Base-by-base conservation (phyloP, 176 grass and related monocot species). In the Eremochloa ophiuroides region DNA sequence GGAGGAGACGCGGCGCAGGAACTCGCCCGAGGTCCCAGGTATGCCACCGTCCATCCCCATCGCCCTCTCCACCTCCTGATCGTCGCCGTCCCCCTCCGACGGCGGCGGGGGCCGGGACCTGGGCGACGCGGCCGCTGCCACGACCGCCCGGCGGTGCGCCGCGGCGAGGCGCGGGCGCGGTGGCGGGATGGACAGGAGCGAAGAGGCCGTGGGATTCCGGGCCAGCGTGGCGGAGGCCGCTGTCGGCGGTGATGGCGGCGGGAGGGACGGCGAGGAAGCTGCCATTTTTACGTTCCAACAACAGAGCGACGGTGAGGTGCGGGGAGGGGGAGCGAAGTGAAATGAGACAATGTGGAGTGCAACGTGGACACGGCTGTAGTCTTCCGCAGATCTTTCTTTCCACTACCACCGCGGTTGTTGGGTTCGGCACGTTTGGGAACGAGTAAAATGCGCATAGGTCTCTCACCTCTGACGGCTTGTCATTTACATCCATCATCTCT, bases 11-110 rank as follows among this genome's bases (percentile, higher is more conserved):
- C 82, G 83, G 75, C 93, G 80, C 75, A 95, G 88, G 62, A 98
- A 93, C 91, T 98, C 96, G 53, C 90, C 93, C 3, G 96, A 95
- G 47, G 93, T 93, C 28, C 96, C 88, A 0, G 93, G 93, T 69
- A 98, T 98, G 44, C 88, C 85, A 0, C 90, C 91, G 51, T 93
- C 93, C 91, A 98, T 91, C 7, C 88, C 93, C 78, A 98, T 86
- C 69, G 96, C 96, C 87, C 91, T 86, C 85, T 98, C 96, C 91
- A 95, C 87, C 79, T 95, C 90, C 30, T 85, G 12, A 38, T 73
- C 85, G 10, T 87, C 76, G 0, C 43, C 77, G 3, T 61, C 66
- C 44, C 60, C 84, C 62, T 83, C 80, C 53, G 37, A 55, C 4
- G 72, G 8, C 4, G 22, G 76, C 40, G 69, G 91, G 25, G 51